Evolutionary conservation across 164 flowering plant species (phyloP), one percentile per base, ranked within the genome.

Genomic region (Pachysandra terminalis): DNA sequence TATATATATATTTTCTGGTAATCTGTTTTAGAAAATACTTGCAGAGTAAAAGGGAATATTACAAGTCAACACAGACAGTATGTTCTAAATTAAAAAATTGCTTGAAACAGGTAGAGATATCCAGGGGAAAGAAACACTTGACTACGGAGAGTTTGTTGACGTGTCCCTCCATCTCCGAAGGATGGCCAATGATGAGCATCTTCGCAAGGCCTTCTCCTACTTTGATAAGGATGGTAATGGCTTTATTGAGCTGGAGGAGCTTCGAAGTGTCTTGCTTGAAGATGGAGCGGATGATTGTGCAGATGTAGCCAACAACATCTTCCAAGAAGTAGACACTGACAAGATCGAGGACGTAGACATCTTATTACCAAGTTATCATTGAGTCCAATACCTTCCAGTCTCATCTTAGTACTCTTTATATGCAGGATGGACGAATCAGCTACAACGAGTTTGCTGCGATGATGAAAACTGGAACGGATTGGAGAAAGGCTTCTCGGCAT

Each of bases 401-500:
- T 70, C 51, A 77, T 48, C 22, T 60, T 24, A 48, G 57, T 73
- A 19, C 62, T 63, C 45, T n/a, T 4, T 12, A 24, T 48, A 62
- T 73, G 71, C 86, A 93, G 98, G n/a, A n/a, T n/a, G n/a, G n/a
- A n/a, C n/a, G n/a, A n/a, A n/a, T n/a, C n/a, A n/a, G n/a, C n/a
- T n/a, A n/a, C n/a, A n/a, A n/a, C n/a, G n/a, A n/a, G n/a, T n/a
- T n/a, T n/a, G n/a, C n/a, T n/a, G n/a, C n/a, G n/a, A n/a, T n/a
- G n/a, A n/a, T n/a, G n/a, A n/a, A n/a, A n/a, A n/a, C n/a, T n/a
- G n/a, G n/a, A n/a, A 92, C 98, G 15, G 98, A 92, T n/a, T 92
- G 96, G 96, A 90, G 96, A 82, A 93, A 93, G 82, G 96, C 96
- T 54, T 93, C 98, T 68, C 82, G 98, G 32, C 96, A 90, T 75